Base-by-base conservation (phyloP, 2,329 filamentous ascomycete genomes). In the Ustilaginoidea virens region DNA sequence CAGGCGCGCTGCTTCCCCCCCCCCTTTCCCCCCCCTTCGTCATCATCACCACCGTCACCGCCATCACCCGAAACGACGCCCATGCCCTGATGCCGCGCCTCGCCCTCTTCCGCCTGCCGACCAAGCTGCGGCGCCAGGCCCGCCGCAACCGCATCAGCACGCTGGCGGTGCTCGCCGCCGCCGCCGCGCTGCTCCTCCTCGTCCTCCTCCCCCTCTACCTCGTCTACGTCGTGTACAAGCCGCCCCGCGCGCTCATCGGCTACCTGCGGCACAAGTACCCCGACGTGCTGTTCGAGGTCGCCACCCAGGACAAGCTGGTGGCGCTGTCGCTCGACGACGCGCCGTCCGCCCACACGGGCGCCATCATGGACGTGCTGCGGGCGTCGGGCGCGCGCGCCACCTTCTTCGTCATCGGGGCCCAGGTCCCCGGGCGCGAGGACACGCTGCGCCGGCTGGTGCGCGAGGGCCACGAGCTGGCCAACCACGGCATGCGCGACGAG, bases 401-500 rank as follows among this genome's bases (percentile, higher is more conserved):
- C 0, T 90, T 92, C 50, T 94, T 93, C 51, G 65, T 92, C 18
- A 92, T 93, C 41, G 85, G 85, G 7, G 66, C 66, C 3, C 83
- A 93, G 55, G 73, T 82, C 7, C 40, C 58, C 0, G 69, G 65
- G 2, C 51, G 60, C 17, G 63, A 75, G 44, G 54, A 58, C 5
- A 51, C 64, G 3, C 58, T 83, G 18, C 52, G 61, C 24, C 58
- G 67, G 22, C 56, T 80, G 2, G 58, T 80, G n/a, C 55, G 58
- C 21, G 58, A 54, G 27, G 74, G 74, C 14, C 69, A 79, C 48
- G 79, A 85, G 57, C 60, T 93, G 4, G 85, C 69, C 15, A 93
- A 93, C 53, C 85, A 93, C 52, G 85, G 80, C 7, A 86, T 90
- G 81, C 69, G 74, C 48, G 85, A 93, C 52, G 81, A 90, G 57